Percentiles rank a stretch among this genome's conserved stretches.
Conservation (phyloP, 768 basidiomycete genomes). For the Cubamyces lactineus region DNA sequence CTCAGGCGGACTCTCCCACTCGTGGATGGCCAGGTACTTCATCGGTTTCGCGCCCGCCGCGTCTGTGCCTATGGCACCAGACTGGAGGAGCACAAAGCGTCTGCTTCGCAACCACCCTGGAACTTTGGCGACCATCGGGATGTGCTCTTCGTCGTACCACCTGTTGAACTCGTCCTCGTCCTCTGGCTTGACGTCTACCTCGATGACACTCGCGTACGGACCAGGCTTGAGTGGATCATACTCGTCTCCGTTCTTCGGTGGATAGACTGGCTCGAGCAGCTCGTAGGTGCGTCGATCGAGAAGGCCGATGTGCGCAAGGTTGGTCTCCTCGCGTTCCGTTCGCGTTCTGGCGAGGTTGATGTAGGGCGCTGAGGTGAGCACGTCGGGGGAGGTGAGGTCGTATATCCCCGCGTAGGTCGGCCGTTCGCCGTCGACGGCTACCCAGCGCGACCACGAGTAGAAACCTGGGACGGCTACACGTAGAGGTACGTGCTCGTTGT, state of each 20-base stretch:
- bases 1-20: slow-evolving; percentile 27
- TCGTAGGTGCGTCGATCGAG: slow-evolving; percentile 43
- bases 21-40: slow-evolving; percentile 12
- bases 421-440: slow-evolving; percentile 36
- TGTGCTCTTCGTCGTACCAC: slow-evolving; percentile 36
- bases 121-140: slow-evolving; percentile 41
- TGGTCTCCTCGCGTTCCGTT: slow-evolving; percentile 34
- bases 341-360: slow-evolving; percentile 38
- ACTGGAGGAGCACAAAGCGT: slow-evolving; percentile 41
- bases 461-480: slow-evolving; percentile 41
- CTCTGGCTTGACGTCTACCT: slow-evolving; percentile 31
- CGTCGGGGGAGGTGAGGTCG: slow-evolving; percentile 38
- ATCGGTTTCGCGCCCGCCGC: slow-evolving; percentile 24
- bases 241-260: slow-evolving; percentile 9
- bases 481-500: slow-evolving; percentile 54
- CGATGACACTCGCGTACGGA: slow-evolving; percentile 31
- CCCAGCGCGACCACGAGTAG: slow-evolving; percentile 39
- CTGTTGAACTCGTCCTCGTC: slow-evolving; percentile 35
- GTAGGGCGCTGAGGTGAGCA: slow-evolving; percentile 38
- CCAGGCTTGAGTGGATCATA: slow-evolving; percentile 31
- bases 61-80: slow-evolving; percentile 25
- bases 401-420: slow-evolving; percentile 42
- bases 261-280: slow-evolving; percentile 21
- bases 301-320: slow-evolving; percentile 35
- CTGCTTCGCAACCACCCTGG: slow-evolving; percentile 49